phyloP scores from a whole-genome alignment of 208 protist genomes.

The Trypanosoma platydactyli region DNA sequence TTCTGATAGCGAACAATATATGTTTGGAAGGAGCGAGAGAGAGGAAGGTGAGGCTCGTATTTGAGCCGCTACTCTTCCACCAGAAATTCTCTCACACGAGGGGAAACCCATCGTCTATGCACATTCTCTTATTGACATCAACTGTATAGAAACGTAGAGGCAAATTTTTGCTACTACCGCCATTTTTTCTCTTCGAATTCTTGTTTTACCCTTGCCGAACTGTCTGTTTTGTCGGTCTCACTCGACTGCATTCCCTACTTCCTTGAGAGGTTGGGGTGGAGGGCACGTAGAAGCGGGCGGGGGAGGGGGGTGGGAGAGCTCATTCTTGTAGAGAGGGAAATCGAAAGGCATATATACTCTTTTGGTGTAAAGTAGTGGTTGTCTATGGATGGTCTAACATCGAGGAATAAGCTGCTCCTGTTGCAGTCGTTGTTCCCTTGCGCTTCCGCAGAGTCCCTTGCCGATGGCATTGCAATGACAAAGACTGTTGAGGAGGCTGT shows the following conservation, averaged over 20 bases:
- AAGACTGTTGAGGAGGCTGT: constrained; percentile 47
- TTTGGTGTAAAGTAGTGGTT: background rate
- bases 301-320: background rate
- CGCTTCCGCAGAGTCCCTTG: constrained; percentile 35
- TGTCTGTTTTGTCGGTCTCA: background rate
- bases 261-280: background rate
- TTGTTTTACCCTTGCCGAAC: too few species aligned
- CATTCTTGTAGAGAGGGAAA: background rate
- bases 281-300: too few species aligned
- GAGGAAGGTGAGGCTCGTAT: too few species aligned
- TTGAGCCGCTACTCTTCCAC: too few species aligned
- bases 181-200: background rate
- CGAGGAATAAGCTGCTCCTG: constrained; percentile 38
- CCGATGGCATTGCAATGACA: constrained; percentile 25
- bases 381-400: background rate
- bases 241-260: background rate
- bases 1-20: too few species aligned
- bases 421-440: constrained; percentile 77
- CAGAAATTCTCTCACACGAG: too few species aligned
- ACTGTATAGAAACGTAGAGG: too few species aligned
- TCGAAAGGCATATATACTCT: background rate
- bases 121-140: background rate
- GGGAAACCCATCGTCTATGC: too few species aligned
- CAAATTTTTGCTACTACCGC: background rate
- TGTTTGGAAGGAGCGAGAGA: too few species aligned